Base-by-base conservation (phyloP, 1,284 basidiomycete species). In the Trametes versicolor region DNA sequence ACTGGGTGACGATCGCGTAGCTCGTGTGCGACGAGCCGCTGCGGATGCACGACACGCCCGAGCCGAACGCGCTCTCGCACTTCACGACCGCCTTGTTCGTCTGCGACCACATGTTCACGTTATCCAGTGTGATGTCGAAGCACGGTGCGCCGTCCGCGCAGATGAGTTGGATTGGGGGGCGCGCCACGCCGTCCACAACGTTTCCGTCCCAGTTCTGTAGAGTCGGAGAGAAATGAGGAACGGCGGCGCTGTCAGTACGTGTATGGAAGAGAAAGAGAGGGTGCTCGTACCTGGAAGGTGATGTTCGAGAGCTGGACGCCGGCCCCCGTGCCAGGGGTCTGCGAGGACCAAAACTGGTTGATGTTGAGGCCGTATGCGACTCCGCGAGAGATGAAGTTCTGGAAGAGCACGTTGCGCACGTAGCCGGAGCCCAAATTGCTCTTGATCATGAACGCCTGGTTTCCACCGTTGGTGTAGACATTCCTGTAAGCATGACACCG, bases 381-480 rank as follows among this genome's bases (percentile, higher is more conserved):
- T 1, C 73, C 75, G 5, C 72, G 70, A 1, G 73, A 65, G 56
- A 77, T 71, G 71, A 80, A 80, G 67, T 76, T 72, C 62, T 78
- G 65, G 67, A 80, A 74, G 13, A 74, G 64, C 25, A 79, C 76
- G 65, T 79, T 78, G 48, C 64, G 65, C 56, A 80, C 76, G 56
- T 70, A 75, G 12, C 78, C 78, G 15, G 71, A 72, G 19, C 78
- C 78, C 12, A 73, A 70, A 65, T 78, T 76, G 37, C 73, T 74
- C 70, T 80, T 80, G 71, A 80, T 75, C 78, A 80, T 79, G 66
- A 79, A 73, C 3, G 75, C 74, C 65, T 77, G 76, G 71, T 78
- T 78, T 0, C 77, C 78, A 36, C 77, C 77, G 56, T 77, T 77
- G 37, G 74, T 77, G 63, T 78, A 78, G 27, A 78, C 67, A 57